Evolutionary conservation across 352 stramenopile species (phyloP), one percentile per base, ranked within the genome.

Genomic region (Globisporangium megalacanthum): DNA sequence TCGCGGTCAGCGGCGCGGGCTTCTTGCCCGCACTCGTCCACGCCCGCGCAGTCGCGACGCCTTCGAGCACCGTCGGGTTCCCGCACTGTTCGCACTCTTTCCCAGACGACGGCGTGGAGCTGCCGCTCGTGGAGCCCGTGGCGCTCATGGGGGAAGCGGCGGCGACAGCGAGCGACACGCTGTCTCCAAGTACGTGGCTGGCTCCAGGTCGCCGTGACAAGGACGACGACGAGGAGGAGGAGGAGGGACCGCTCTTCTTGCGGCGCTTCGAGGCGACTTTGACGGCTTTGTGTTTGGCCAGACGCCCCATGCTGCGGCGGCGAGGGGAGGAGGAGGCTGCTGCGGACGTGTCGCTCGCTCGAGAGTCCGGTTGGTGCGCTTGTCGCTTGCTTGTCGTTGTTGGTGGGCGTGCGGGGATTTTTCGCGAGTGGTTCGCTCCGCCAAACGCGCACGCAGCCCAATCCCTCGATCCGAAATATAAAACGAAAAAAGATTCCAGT

Each of bases 11-110:
- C 39, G 67, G 25, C 4, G 25, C 25, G 1, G 25, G 58, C 65
- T 86, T 88, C 60, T 80, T 80, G 41, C 47, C 62, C 15, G 66
- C 44, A 11, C 5, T 59, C 1, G 77, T 53, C 64, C 76, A 75
- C 15, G 66, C 59, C 37, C 79, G 79, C 20, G 72, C 64, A 41
- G 68, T 58, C 20, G 52, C 25, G 42, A 84, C 75, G 29, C 66
- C 52, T 19, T 75, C 66, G 35, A 75, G 64, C 45, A 65, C 47
- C 44, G 61, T 61, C 55, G 58, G 54, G 54, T 78, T 78, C 9
- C 66, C 66, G 56, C 70, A 78, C 52, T 78, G 66, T 47, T 74
- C 69, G 54, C 80, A 91, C 54, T 91, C 78, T 47, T 76, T 75
- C 37, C 33, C 46, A 36, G 59, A 65, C 47, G 59, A 65, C 19